phyloP scores from a whole-genome alignment of 768 basidiomycete species.

The Termitomyces sp. region DNA sequence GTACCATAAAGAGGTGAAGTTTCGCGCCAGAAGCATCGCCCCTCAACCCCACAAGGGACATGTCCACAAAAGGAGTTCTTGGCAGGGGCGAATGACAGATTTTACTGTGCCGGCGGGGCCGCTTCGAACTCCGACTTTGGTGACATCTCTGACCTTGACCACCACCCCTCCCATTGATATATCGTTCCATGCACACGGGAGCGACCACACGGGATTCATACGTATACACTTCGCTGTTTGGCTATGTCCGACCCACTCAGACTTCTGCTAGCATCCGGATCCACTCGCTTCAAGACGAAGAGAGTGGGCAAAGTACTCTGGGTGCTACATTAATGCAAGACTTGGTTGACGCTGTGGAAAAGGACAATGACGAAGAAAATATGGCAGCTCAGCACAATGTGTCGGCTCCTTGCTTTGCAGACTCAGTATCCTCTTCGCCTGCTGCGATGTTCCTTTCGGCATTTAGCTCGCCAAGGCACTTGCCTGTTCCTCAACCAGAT shows the following conservation, averaged over 20 bases:
- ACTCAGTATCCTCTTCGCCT: constrained; percentile 42
- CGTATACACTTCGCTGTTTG: neutral
- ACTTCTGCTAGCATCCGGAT: constrained; percentile 4
- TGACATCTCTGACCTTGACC: constrained; percentile 1
- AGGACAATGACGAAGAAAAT: neutral
- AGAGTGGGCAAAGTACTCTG: constrained; percentile 14
- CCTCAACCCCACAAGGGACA: neutral
- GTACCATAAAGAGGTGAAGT: neutral
- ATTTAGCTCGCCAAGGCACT: constrained; percentile 39
- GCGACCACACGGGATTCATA: constrained; percentile 4
- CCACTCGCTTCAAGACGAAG: neutral
- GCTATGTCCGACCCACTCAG: constrained; percentile 1
- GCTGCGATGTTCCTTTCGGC: constrained; percentile 71
- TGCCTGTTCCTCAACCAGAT: constrained; percentile 40
- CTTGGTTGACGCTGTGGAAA: neutral
- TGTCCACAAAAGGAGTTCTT: constrained; percentile 3
- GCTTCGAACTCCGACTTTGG: constrained; percentile 8
- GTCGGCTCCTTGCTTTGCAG: constrained; percentile 9
- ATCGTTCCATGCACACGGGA: constrained; percentile 9
- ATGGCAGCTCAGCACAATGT: neutral
- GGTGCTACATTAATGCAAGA: constrained; percentile 12
- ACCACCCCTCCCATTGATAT: neutral
- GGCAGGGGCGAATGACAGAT: constrained; percentile 7
- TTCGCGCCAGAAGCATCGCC: constrained; percentile 4
- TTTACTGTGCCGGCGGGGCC: neutral